These are phyloP conservation scores for Xylariaceae sp. DNA, from an alignment of 2,329 filamentous ascomycete genomes.

Conservation along the genomic window DNA sequence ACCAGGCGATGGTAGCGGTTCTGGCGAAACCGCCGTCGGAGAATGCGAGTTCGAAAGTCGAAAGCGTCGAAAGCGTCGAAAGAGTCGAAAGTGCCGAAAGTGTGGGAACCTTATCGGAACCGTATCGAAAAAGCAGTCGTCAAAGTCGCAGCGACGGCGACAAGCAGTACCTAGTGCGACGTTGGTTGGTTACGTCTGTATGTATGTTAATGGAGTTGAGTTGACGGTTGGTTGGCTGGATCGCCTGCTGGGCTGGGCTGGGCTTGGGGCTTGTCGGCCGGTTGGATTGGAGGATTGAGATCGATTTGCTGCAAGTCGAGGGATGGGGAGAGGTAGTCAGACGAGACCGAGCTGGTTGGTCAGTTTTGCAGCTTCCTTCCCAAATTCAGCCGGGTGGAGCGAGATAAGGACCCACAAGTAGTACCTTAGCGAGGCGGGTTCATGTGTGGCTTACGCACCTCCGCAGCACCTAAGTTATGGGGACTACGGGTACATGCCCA, in stretches of 20 bases:
- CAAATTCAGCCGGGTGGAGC: neutral
- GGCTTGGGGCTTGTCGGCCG: constrained; percentile 6
- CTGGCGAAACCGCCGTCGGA: constrained; percentile 12
- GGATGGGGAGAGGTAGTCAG: constrained; percentile 9
- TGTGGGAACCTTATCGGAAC: neutral
- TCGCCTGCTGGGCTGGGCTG: constrained; percentile 9
- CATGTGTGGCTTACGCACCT: neutral
- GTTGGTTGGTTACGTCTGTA: constrained; percentile 1
- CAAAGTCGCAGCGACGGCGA: constrained; percentile 3
- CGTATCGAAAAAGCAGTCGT: constrained; percentile 2
- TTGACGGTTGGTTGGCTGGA: neutral
- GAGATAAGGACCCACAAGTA: neutral
- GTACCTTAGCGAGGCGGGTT: neutral
- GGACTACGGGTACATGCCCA: no score
- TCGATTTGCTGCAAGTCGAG: constrained; percentile 10
- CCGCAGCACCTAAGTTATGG: neutral
- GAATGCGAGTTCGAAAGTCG: neutral
- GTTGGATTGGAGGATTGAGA: constrained; percentile 16
- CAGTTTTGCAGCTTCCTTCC: neutral
- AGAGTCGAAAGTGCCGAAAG: no score
- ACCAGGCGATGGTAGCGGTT: constrained; percentile 10
- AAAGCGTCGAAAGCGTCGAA: neutral
- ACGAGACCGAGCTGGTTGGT: neutral
- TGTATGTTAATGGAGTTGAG: neutral
- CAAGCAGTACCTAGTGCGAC: constrained; percentile 11